These are phyloP conservation scores for Yarrowia osloensis DNA, from an alignment of 805 yeast genomes.

Conservation along the genomic window DNA sequence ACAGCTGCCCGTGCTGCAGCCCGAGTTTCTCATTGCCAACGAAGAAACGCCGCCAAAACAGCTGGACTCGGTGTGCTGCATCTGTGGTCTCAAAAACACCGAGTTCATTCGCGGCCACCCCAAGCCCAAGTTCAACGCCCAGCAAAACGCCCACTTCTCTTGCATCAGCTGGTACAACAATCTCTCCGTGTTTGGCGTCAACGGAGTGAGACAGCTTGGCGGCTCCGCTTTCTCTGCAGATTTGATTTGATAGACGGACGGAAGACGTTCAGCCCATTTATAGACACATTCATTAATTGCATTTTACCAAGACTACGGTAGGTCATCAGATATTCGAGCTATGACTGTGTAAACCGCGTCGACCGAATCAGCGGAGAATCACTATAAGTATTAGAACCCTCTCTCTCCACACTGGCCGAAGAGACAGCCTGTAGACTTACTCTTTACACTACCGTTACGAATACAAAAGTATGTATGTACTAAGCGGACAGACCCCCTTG, in stretches of 20 bases:
- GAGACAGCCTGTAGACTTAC: no score
- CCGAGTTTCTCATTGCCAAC: constrained; percentile 25
- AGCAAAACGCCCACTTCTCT: constrained; percentile 33
- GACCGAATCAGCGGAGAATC: no score
- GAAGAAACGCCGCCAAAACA: not conserved
- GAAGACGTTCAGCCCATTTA: no score
- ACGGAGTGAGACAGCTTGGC: not conserved
- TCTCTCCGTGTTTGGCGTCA: constrained; percentile 31
- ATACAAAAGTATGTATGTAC: no score
- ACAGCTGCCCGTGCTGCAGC: constrained; percentile 32
- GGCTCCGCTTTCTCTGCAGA: not conserved
- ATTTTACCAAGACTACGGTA: no score
- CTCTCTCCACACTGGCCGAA: no score
- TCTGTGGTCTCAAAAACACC: constrained; percentile 37
- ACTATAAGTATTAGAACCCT: no score
- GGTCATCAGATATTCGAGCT: no score
- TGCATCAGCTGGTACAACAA: constrained; percentile 38
- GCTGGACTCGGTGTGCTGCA: constrained; percentile 31
- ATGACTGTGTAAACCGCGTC: no score
- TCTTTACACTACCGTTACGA: no score
- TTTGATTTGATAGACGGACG: not conserved
- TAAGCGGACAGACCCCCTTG: no score
- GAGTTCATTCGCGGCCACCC: constrained; percentile 35
- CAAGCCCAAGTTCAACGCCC: constrained; percentile 33
- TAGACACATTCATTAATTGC: no score